Evolutionary conservation across 306 rosid species (phyloP), one percentile per base, ranked within the genome.

Genomic region (Boehmeria nivea): DNA sequence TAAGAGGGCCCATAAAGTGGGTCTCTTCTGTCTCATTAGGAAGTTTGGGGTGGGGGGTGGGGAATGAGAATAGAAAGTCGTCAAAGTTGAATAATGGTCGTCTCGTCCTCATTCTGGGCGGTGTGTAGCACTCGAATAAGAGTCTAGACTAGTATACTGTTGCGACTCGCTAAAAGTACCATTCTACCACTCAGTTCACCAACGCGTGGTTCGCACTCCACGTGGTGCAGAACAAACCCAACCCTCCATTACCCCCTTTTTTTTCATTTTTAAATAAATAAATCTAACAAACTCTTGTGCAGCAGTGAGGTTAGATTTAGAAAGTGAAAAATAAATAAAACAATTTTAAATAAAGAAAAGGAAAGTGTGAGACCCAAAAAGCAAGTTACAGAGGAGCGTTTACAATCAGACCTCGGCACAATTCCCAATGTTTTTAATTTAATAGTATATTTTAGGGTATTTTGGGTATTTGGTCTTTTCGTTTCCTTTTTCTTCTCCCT

Each of bases 351-450:
- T 1, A 55, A 18, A 31, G 14, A 6, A 54, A 51, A 27, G 17
- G 14, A 17, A 36, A 18, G 4, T n/a, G n/a, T n/a, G n/a, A n/a
- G n/a, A n/a, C n/a, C n/a, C 10, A 36, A 10, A 12, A 34, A 36
- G n/a, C 1, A 55, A 11, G 24, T 8, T 10, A 37, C 11, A 4
- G 11, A 37, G 9, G 22, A 12, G 25, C 18, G 18, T 23, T 27
- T 16, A 55, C 47, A 12, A 55, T 55, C 43, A 21, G 43, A 53
- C 59, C 12, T 31, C 23, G 25, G 60, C 60, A 55, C 60, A 55
- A 55, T 20, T 55, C 46, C 60, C 60, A 46, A 55, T 20, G 60
- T 11, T 9, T 12, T 12, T 20, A 31, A 4, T 31, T 31, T 28
- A 3, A 3, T 28, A 28, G 3, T 47, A 17, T 19, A 17, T 18